Conservation (phyloP, 805 yeast genomes). For the Wickerhamomyces hampshirensis region DNA sequence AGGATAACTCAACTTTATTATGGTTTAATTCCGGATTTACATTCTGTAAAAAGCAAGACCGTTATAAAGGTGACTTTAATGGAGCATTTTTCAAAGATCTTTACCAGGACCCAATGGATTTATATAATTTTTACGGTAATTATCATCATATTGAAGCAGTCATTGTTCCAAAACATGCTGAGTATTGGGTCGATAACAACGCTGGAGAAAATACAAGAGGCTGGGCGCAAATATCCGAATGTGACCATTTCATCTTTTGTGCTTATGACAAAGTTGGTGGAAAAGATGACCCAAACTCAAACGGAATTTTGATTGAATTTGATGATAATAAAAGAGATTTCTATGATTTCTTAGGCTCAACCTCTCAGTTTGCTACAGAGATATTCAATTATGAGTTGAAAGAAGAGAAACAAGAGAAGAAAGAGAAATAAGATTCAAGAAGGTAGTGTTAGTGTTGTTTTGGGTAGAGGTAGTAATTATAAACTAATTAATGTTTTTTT, state of each 20-base stretch:
- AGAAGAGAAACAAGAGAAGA: no score
- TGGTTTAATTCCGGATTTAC: slow-evolving; percentile 62
- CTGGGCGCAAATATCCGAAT: slow-evolving; percentile 46
- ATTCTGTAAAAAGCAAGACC: slow-evolving; percentile 35
- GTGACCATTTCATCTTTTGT: slow-evolving; percentile 51
- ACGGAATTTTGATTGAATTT: slow-evolving; percentile 21
- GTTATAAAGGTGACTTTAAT: slow-evolving; percentile 29
- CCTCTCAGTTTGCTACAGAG: slow-evolving; percentile 8
- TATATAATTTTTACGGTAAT: slow-evolving; percentile 31
- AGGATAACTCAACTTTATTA: slow-evolving; percentile 41
- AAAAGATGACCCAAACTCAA: slow-evolving; percentile 10
- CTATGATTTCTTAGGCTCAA: slow-evolving; percentile 31
- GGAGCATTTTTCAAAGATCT: slow-evolving; percentile 15
- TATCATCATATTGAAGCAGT: slow-evolving; percentile 39
- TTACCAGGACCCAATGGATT: slow-evolving; percentile 16
- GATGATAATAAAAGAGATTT: slow-evolving; percentile 13
- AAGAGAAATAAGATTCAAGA: no score
- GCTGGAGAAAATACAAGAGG: slow-evolving; percentile 36
- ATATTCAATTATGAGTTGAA: slow-evolving; percentile 3
- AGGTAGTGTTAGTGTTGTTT: no score
- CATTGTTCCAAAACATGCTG: slow-evolving; percentile 46
- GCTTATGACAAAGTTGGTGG: slow-evolving; percentile 51
- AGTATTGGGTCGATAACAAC: slow-evolving; percentile 29
- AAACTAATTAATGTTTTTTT: no score
- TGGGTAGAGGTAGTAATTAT: no score